Conservation (phyloP, 352 stramenopile genomes). For the Pythium pectinolyticum region DNA sequence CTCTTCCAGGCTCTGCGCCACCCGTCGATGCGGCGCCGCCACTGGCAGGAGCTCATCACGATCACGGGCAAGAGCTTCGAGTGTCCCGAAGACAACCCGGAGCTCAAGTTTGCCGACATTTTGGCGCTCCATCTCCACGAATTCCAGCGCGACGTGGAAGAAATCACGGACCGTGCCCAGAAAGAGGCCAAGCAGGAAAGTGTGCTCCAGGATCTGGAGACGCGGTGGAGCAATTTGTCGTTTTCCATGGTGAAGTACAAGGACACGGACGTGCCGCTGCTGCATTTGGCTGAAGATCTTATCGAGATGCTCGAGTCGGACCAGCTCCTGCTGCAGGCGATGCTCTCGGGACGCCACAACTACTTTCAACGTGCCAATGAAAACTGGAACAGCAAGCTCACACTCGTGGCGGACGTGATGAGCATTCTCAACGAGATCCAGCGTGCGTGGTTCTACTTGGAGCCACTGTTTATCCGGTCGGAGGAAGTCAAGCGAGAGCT, state of each 20-base stretch:
- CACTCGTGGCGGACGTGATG: slow-evolving; percentile 86
- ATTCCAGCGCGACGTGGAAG: slow-evolving; percentile 83
- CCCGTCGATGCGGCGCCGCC: slow-evolving; percentile 67
- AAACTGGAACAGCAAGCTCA: slow-evolving; percentile 51
- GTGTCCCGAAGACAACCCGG: slow-evolving; percentile 65
- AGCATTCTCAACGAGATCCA: slow-evolving; percentile 92
- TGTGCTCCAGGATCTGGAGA: slow-evolving; percentile 76
- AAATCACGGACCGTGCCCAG: slow-evolving; percentile 88
- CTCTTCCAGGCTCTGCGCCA: slow-evolving; percentile 80
- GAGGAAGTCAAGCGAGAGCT: slow-evolving; percentile 95
- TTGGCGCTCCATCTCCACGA: slow-evolving; percentile 82
- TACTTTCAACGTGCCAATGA: slow-evolving; percentile 69
- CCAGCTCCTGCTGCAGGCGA: slow-evolving; percentile 93
- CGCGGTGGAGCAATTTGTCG: slow-evolving; percentile 64
- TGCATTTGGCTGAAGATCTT: slow-evolving; percentile 91
- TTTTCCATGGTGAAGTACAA: slow-evolving; percentile 89
- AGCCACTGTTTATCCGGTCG: slow-evolving; percentile 93
- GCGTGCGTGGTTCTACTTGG: slow-evolving; percentile 94
- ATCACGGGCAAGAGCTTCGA: slow-evolving; percentile 60
- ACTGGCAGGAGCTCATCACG: slow-evolving; percentile 71
- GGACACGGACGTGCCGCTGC: slow-evolving; percentile 76
- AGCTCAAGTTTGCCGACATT: slow-evolving; percentile 78
- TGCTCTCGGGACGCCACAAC: slow-evolving; percentile 80
- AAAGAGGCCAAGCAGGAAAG: slow-evolving; percentile 92
- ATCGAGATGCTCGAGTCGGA: slow-evolving; percentile 95